These are phyloP conservation scores for Carex parvula DNA, from an alignment of 176 grass and related monocot genomes.

Conservation along the genomic window DNA sequence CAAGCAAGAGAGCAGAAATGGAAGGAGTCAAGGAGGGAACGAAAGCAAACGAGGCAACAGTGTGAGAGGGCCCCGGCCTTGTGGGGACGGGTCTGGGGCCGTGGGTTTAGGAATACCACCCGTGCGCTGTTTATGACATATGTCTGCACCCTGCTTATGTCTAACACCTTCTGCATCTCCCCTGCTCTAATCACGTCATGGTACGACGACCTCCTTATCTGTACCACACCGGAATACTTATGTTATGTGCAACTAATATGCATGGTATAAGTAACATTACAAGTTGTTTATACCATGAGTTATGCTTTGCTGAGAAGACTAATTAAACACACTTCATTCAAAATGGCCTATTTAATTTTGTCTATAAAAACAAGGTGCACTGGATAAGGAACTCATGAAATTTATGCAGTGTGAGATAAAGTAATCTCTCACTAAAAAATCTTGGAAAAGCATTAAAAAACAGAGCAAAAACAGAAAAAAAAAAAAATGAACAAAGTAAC, in stretches of 20 bases:
- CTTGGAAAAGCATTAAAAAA: not conserved
- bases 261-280: not conserved
- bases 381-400: not conserved
- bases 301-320: not conserved
- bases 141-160: conserved; percentile 31
- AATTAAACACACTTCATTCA: not conserved
- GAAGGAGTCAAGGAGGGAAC: conserved; percentile 28
- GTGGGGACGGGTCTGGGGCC: conserved; percentile 28
- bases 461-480: not conserved
- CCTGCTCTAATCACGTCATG: conserved; percentile 32
- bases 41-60: conserved; percentile 26
- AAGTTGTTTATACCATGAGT: not conserved
- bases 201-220: conserved; percentile 42
- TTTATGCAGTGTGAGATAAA: not conserved
- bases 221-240: not conserved
- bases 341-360: not conserved
- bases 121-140: conserved; percentile 37
- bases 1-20: conserved; percentile 34
- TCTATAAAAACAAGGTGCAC: not conserved
- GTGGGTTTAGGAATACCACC: conserved; percentile 35
- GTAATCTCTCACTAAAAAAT: no score
- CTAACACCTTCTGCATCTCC: conserved; percentile 32
- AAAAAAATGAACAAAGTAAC: not conserved
- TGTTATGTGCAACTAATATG: not conserved
- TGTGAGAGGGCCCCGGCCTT: conserved; percentile 9